Conservation (phyloP, 495 filamentous ascomycete genomes). For the Polyplosphaeria fusca region DNA sequence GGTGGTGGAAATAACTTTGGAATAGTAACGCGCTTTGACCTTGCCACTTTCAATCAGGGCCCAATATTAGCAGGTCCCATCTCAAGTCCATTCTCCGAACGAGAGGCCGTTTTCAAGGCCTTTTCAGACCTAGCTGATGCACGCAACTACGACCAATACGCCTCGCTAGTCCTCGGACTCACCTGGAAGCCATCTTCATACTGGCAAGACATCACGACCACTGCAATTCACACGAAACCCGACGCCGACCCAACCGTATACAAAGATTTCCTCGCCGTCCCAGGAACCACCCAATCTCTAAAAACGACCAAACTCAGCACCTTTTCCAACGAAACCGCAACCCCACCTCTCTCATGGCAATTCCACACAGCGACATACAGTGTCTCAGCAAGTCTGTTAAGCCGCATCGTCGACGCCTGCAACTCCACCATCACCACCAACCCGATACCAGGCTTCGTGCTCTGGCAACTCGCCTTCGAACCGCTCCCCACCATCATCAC, state of each 20-base stretch:
- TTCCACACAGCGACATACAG: conserved; percentile 1
- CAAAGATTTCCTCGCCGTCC: neutral
- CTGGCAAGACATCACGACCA: neutral
- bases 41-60: conserved; percentile 38
- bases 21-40: conserved; percentile 49
- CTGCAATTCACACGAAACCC: neutral
- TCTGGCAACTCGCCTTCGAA: neutral
- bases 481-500: neutral
- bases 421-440: neutral
- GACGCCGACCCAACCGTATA: neutral
- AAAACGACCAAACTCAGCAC: neutral
- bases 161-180: neutral
- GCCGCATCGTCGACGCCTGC: neutral
- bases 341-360: neutral
- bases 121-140: neutral
- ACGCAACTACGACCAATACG: neutral
- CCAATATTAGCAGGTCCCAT: neutral
- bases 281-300: neutral
- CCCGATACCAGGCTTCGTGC: neutral
- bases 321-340: neutral
- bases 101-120: neutral
- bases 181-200: neutral
- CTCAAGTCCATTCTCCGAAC: neutral
- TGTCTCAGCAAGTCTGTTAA: neutral
- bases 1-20: conserved; percentile 44